phyloP scores from a whole-genome alignment of 2,329 filamentous ascomycete genomes.

The Didymosphaeria variabile region DNA sequence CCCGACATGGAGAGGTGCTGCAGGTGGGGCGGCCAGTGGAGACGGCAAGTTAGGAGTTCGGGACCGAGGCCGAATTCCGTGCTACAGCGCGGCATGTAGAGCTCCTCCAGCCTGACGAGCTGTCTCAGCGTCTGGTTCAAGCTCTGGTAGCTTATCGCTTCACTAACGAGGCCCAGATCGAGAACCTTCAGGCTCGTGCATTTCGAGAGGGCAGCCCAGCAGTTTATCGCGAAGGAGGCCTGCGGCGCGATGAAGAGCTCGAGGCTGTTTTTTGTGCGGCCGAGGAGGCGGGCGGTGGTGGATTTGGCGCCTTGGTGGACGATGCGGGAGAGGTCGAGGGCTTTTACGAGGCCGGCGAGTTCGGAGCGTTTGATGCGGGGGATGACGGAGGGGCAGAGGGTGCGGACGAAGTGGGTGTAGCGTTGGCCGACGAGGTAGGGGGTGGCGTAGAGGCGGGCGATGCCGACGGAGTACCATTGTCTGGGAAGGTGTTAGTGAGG shows the following conservation, averaged over 20 bases:
- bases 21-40: constrained; percentile 56
- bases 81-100: constrained; percentile 57
- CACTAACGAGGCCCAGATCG: constrained; percentile 63
- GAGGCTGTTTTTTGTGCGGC: constrained; percentile 61
- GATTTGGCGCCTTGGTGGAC: constrained; percentile 68
- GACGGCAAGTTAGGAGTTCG: constrained; percentile 29
- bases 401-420: constrained; percentile 63
- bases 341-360: constrained; percentile 60
- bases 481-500: constrained; percentile 31
- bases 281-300: constrained; percentile 64
- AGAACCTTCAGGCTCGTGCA: constrained; percentile 60
- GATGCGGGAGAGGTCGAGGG: constrained; percentile 62
- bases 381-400: constrained; percentile 63
- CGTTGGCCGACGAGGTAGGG: constrained; percentile 62
- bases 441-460: constrained; percentile 61
- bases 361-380: constrained; percentile 59
- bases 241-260: constrained; percentile 66
- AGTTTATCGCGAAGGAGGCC: constrained; percentile 65
- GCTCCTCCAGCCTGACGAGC: constrained; percentile 54
- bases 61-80: constrained; percentile 37
- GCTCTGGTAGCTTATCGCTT: constrained; percentile 58
- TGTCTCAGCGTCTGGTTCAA: constrained; percentile 62
- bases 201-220: constrained; percentile 65
- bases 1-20: constrained; percentile 55
- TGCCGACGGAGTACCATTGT: constrained; percentile 65